Base-by-base conservation (phyloP, 2,329 filamentous ascomycete genomes). In the Colletotrichum liaoningense region DNA sequence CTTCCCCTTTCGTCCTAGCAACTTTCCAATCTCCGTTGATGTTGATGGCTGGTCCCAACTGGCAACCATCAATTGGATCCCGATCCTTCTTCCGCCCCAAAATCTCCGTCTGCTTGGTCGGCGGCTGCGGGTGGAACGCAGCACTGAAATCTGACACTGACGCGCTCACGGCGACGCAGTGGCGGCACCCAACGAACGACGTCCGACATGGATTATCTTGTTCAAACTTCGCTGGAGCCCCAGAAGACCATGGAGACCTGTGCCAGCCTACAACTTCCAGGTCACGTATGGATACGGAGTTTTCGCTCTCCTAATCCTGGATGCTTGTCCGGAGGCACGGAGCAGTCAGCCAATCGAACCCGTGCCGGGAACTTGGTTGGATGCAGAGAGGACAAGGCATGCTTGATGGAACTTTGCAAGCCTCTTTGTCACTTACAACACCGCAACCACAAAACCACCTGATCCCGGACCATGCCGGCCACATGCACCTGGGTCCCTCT, bases 1-100 rank as follows among this genome's bases (percentile, higher is more conserved):
- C 57, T 74, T 69, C 68, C 33, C 16, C 9, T 67, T 69, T 26
- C 30, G 63, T 63, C 14, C 24, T 67, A 62, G 72, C n/a, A 59
- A 30, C 5, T 22, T 46, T 33, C 14, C 6, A 46, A 66, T 28
- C 66, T 58, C 33, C 16, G 42, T n/a, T 46, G 42, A n/a, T 46
- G 42, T 46, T n/a, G 19, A n/a, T 46, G 42, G 26, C 30, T 38
- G 14, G 35, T 54, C 14, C 24, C 19, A 26, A n/a, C n/a, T 28
- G 19, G 19, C 42, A 16, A 42, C 35, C 35, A 42, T 42, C 14
- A 26, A 24, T 28, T 42, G 16, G 30, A 33, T 28, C 60, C 60
- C 22, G 22, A 59, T 38, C 56, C 26, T 33, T 54, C 16, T 22
- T 42, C 28, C 55, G 12, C 26, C 6, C 54, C 35, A 38, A 35